Evolutionary conservation across 2,329 filamentous ascomycete genomes (phyloP).

Genomic region (Trichothecium sympodiale): DNA sequence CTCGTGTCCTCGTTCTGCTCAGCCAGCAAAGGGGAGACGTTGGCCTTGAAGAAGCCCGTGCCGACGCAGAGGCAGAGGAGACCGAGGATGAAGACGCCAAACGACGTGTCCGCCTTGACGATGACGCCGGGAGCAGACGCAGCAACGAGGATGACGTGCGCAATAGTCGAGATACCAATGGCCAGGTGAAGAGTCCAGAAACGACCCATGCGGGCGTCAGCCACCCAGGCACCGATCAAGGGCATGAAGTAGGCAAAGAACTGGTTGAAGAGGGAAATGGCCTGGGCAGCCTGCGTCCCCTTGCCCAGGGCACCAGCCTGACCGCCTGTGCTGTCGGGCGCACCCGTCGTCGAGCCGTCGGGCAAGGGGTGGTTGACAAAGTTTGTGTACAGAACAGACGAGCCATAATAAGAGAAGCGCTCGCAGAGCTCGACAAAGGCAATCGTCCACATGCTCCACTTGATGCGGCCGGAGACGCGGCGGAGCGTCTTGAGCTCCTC

Average conservation of each 20-base stretch:
- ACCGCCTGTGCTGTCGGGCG: conserved; percentile 20
- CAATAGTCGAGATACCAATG: conserved; percentile 52
- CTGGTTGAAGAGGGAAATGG: conserved; percentile 40
- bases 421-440: conserved; percentile 67
- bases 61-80: conserved; percentile 44
- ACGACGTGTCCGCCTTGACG: conserved; percentile 40
- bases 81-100: conserved; percentile 61
- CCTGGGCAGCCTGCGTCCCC: conserved; percentile 44
- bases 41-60: conserved; percentile 73
- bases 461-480: conserved; percentile 53
- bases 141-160: conserved; percentile 54
- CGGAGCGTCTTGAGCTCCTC: conserved; percentile 52
- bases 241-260: conserved; percentile 54
- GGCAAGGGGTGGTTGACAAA: conserved; percentile 49
- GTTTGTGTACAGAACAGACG: conserved; percentile 57
- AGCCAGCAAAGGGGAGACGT: conserved; percentile 61
- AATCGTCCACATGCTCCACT: conserved; percentile 56
- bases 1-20: conserved; percentile 55
- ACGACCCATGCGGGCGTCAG: conserved; percentile 62
- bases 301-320: conserved; percentile 43
- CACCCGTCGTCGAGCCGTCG: conserved; percentile 40
- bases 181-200: conserved; percentile 64
- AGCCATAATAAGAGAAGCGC: conserved; percentile 69
- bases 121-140: conserved; percentile 55
- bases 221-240: conserved; percentile 42